Evolutionary conservation across 768 basidiomycete genomes (phyloP).

Genomic region (Russula virescens): DNA sequence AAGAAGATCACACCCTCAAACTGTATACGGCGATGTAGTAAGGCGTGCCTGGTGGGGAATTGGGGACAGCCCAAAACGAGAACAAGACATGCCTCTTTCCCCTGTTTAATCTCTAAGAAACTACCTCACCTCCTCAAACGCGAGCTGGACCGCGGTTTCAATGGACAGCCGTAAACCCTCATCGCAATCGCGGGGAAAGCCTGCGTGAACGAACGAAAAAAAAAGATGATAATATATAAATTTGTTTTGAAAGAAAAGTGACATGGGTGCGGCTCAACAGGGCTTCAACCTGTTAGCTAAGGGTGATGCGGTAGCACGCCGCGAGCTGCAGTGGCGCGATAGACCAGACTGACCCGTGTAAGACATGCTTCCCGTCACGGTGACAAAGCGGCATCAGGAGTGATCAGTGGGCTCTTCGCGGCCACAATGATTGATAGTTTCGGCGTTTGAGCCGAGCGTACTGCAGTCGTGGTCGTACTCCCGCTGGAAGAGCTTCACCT

Average conservation of each 20-base stretch:
- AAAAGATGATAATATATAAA: neutral
- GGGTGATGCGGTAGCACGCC: constrained; percentile 62
- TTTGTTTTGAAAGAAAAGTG: no score
- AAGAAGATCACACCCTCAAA: constrained; percentile 72
- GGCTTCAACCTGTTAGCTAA: constrained; percentile 54
- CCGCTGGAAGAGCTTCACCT: constrained; percentile 79
- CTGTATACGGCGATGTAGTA: constrained; percentile 22
- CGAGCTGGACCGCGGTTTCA: constrained; percentile 62
- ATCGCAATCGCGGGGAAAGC: constrained; percentile 81
- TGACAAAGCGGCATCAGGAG: neutral
- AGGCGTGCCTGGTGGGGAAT: neutral
- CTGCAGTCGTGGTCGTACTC: constrained; percentile 28
- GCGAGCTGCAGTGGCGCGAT: constrained; percentile 53
- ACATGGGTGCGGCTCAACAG: no score
- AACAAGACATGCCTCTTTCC: constrained; percentile 31
- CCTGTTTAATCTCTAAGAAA: constrained; percentile 51
- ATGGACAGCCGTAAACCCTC: constrained; percentile 73
- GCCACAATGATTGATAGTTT: neutral
- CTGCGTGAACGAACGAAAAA: constrained; percentile 33
- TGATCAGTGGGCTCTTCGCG: neutral
- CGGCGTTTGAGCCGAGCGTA: neutral
- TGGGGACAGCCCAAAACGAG: neutral
- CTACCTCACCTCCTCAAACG: constrained; percentile 50
- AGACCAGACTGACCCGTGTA: constrained; percentile 83
- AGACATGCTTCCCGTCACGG: constrained; percentile 65